Base-by-base conservation (phyloP, 2,329 filamentous ascomycete genomes). In the Xylariales sp. region DNA sequence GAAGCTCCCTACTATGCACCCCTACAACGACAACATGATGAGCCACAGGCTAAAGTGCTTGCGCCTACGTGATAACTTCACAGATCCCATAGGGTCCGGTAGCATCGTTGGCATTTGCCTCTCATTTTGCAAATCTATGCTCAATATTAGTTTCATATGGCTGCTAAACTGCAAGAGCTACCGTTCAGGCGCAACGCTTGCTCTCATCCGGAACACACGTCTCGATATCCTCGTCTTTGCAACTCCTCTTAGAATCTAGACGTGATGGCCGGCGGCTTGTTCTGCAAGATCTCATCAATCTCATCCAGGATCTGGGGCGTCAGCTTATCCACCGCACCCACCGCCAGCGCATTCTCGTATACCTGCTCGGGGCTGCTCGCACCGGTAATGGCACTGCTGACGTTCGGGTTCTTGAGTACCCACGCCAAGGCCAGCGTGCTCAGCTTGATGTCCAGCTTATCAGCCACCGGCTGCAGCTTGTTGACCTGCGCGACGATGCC, bases 381-480 rank as follows among this genome's bases (percentile, higher is more conserved):
- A 4, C 78, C 78, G 1, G 75, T 76, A 49, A 82, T 81, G 25
- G 76, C 78, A 11, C 71, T 74, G 57, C 74, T 80, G 36, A 82
- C 73, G 43, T 78, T 74, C 49, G 71, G 70, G 55, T 82, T 83
- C 55, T 70, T 75, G 37, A 83, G 63, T 10, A 78, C 74, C 79
- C 80, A 84, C 2, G 76, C 78, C 40, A 82, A 65, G 0, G 79
- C 77, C 32, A 83, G 65, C 36, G 69, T 66, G 51, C 66, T 69
- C 62, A 69, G 61, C 59, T 75, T 78, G 45, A 82, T 68, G 10
- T 74, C 80, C 29, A 88, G 65, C 51, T 70, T 73, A 40, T 85
- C 72, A 3, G 85, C 84, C 49, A 89, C 72, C 38, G 77, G 69
- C 68, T 76, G 63, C 46, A 80, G 63, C 54, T 72, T 69, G 51